These are phyloP conservation scores for Leccinum obscurum DNA, from an alignment of 768 basidiomycete species.

Conservation along the genomic window DNA sequence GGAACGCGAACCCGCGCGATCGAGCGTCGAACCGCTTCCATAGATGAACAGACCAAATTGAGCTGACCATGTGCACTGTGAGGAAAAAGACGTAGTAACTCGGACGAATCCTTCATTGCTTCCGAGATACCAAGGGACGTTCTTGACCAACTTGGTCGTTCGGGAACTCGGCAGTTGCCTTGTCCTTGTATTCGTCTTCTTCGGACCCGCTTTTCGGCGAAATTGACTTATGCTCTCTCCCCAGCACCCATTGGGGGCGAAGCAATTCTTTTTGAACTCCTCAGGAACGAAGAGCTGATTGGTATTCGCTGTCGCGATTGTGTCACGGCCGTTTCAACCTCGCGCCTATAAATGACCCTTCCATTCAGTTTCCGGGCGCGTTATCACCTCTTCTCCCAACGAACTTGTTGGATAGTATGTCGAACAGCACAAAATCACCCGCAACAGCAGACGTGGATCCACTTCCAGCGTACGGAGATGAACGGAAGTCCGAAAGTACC, in stretches of 20 bases:
- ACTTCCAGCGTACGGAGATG: neutral
- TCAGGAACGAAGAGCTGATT: neutral
- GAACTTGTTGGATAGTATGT: slow-evolving; percentile 1
- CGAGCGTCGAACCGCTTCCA: slow-evolving; percentile 89
- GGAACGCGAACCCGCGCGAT: slow-evolving; percentile 71
- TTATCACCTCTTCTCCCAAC: neutral
- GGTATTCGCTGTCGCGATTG: no score
- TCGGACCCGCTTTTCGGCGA: slow-evolving; percentile 76
- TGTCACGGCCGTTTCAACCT: neutral
- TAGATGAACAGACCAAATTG: slow-evolving; percentile 80
- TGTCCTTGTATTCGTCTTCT: slow-evolving; percentile 49
- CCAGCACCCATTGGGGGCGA: no score
- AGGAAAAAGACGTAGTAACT: slow-evolving; percentile 27
- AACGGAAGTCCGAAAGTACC: neutral
- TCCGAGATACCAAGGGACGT: slow-evolving; percentile 82
- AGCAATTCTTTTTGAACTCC: no score
- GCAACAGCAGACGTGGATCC: neutral
- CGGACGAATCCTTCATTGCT: no score
- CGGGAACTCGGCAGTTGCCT: slow-evolving; percentile 47
- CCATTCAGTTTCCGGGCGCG: neutral
- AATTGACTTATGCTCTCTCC: slow-evolving; percentile 28
- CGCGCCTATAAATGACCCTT: neutral
- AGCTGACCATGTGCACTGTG: slow-evolving; percentile 83
- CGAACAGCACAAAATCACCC: neutral
- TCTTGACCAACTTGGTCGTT: slow-evolving; percentile 97